A percentile compares a stretch with the other conserved stretches of the same genome.
phyloP scores from a whole-genome alignment of 768 basidiomycete genomes.

The Atractiella rhizophila region DNA sequence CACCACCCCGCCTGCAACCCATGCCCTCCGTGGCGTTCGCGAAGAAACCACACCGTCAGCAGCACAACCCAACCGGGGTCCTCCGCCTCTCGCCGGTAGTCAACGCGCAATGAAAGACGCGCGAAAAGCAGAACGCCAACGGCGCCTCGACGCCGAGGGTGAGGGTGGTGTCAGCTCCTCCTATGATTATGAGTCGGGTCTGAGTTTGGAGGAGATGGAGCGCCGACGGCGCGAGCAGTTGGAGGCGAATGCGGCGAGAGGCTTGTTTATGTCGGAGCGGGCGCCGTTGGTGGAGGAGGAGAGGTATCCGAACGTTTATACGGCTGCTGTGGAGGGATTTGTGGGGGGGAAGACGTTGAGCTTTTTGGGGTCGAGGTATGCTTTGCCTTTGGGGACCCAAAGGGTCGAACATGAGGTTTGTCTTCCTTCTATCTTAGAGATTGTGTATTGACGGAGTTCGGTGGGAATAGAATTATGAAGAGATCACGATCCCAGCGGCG shows the following conservation, averaged over 20 bases:
- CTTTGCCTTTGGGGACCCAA: conserved; percentile 58
- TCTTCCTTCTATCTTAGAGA: not conserved
- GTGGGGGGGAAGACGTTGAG: conserved; percentile 46
- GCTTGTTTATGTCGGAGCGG: not conserved
- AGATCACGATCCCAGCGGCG: conserved; percentile 69
- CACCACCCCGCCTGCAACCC: too few relatives aligned
- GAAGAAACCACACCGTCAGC: too few relatives aligned
- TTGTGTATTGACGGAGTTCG: conserved; percentile 2
- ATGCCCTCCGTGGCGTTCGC: too few relatives aligned
- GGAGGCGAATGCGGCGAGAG: conserved; percentile 3
- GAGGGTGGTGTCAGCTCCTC: not conserved
- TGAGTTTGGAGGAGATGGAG: not conserved
- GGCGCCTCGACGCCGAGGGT: not conserved
- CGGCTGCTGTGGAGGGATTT: conserved; percentile 30
- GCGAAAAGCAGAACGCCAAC: too few relatives aligned
- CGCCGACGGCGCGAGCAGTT: not conserved
- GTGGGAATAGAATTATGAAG: conserved; percentile 47
- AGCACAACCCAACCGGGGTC: too few relatives aligned
- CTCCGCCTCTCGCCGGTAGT: too few relatives aligned
- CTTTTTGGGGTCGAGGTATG: conserved; percentile 47
- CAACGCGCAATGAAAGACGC: too few relatives aligned
- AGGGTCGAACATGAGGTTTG: conserved; percentile 41
- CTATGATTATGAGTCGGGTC: not conserved
- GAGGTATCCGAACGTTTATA: conserved; percentile 57
- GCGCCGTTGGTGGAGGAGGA: conserved; percentile 5